Base-by-base conservation (phyloP, 1,139 yeast genomes). In the Taphrina confusa region DNA sequence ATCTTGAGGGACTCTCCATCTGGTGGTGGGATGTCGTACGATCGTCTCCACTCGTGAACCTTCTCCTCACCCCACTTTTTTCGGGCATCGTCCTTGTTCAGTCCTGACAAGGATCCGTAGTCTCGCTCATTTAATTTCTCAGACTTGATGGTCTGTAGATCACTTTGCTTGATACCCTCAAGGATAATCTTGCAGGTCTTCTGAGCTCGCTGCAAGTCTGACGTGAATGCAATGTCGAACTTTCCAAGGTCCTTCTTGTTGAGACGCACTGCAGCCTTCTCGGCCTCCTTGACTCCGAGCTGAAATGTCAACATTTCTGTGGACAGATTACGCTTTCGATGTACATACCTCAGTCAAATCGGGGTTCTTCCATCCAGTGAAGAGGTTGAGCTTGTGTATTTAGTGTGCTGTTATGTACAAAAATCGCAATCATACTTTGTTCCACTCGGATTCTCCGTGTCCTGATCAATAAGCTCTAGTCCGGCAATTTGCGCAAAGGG, bases 91-190 rank as follows among this genome's bases (percentile, higher is more conserved):
- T 97, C 96, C 82, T 91, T 91, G 81, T 91, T 95, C 82, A 91
- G 91, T 75, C 98, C 98, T 80, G 92, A 97, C 72, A 92, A 82
- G 70, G 90, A 97, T 82, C 98, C 98, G 79, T 91, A 91, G 79
- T 91, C 97, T 81, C 97, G 92, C 81, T 91, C 98, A 79, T 91
- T 91, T 76, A 91, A 84, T 82, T 97, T 86, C 97, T 97, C 91
- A 63, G 91, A 81, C 81, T 97, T 87, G 79, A 86, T 84, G 72
- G 88, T 95, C 73, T 95, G 96, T 68, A 92, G 82, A 82, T 83
- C 91, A 71, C 88, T 79, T 74, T 91, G 90, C 77, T 89, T 97
- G 65, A 97, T 92, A 67, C 80, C 76, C 66, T 87, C 88, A 71
- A 92, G 81, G 65, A 97, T 97, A 76, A 91, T 83, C 86, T 92